Conservation (phyloP, 306 rosid species). For the Corylus heterophylla region DNA sequence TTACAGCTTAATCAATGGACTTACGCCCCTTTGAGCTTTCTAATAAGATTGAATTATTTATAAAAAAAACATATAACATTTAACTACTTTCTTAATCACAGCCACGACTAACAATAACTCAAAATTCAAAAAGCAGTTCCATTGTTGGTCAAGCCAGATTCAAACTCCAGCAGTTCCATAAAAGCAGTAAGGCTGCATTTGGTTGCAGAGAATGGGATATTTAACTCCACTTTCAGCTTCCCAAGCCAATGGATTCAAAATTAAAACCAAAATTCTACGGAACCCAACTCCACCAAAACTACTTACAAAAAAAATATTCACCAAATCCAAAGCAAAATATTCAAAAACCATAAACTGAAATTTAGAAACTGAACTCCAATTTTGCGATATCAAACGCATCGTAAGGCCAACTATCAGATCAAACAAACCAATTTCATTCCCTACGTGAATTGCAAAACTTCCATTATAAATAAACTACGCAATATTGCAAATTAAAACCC, state of each 20-base stretch:
- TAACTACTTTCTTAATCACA: neutral
- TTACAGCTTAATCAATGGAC: too few relatives aligned
- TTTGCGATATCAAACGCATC: neutral
- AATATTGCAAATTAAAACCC: neutral
- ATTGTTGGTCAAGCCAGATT: neutral
- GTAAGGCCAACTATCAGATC: neutral
- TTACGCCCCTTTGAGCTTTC: too few relatives aligned
- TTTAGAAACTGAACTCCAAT: neutral
- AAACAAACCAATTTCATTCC: neutral
- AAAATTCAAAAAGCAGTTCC: neutral
- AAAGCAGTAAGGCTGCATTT: neutral
- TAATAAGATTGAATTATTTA: too few relatives aligned
- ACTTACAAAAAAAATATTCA: neutral
- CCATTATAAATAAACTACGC: neutral
- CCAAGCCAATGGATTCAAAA: slow-evolving; percentile 2
- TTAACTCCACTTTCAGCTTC: slow-evolving; percentile 11
- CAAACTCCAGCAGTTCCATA: neutral
- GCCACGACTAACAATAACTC: neutral
- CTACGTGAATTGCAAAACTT: neutral
- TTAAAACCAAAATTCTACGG: neutral
- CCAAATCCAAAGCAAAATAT: neutral
- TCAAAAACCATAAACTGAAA: neutral
- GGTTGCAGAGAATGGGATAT: neutral
- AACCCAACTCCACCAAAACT: neutral
- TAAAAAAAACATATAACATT: neutral